These are phyloP conservation scores for Leccinum boreale DNA, from an alignment of 768 basidiomycete genomes.

Conservation along the genomic window DNA sequence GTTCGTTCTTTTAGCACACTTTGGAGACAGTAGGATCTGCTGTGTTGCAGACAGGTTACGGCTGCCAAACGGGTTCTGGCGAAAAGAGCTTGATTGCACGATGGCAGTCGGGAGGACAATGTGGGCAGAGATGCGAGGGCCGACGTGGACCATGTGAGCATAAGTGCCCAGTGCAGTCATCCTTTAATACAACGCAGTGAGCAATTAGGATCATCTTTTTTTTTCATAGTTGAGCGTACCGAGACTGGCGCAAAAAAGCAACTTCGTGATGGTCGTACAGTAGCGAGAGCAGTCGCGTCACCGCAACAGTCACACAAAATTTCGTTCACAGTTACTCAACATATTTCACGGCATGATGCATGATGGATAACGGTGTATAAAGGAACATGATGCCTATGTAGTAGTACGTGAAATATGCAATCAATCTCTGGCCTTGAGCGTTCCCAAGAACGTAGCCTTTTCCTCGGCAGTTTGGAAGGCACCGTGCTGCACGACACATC, in stretches of 20 bases:
- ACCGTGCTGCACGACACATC: constrained; percentile 61
- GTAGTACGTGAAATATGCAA: constrained; percentile 38
- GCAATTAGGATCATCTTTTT: not conserved
- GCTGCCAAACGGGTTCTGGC: constrained; percentile 6
- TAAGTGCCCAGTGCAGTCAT: constrained; percentile 72
- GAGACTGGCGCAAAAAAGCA: constrained; percentile 38
- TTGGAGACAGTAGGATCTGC: constrained; percentile 4
- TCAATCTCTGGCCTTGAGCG: constrained; percentile 82
- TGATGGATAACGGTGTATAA: constrained; percentile 28
- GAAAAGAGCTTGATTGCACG: constrained; percentile 19
- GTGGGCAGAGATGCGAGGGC: constrained; percentile 51
- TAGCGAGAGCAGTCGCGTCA: not conserved
- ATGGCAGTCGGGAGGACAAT: constrained; percentile 29
- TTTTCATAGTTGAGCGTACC: constrained; percentile 32
- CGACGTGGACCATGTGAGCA: constrained; percentile 82
- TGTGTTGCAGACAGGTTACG: not conserved
- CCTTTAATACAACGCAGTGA: constrained; percentile 36
- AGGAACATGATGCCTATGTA: constrained; percentile 37
- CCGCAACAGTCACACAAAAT: not conserved
- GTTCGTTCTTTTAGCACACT: not conserved
- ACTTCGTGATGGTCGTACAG: constrained; percentile 6
- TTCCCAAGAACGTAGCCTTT: constrained; percentile 92
- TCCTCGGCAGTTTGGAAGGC: constrained; percentile 97
- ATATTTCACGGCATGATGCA: constrained; percentile 39
- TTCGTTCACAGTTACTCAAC: not conserved